A percentile compares a stretch with the other conserved stretches of the same genome.
phyloP scores from a whole-genome alignment of 371 early-diverging fungal species.

The Mucor racemosus region DNA sequence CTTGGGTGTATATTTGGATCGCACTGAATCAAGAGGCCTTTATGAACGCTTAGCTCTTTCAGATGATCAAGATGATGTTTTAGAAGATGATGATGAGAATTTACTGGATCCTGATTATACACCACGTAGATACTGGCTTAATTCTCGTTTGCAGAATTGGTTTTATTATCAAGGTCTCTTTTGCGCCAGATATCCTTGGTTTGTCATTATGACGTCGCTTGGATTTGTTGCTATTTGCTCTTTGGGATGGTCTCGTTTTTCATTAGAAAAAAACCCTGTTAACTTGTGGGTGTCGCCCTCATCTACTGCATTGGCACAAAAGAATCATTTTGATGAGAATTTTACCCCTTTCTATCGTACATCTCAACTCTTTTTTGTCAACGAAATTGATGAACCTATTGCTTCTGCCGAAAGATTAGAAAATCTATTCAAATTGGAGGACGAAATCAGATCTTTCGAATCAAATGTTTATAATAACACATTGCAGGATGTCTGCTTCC shows the following conservation, averaged over 20 bases:
- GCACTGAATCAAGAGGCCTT: slow-evolving; percentile 39
- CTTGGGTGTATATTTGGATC: slow-evolving; percentile 27
- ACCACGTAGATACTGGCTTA: slow-evolving; percentile 66
- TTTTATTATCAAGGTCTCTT: slow-evolving; percentile 71
- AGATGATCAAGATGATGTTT: slow-evolving; percentile 45
- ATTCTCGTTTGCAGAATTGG: slow-evolving; percentile 61
- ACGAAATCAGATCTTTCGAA: slow-evolving; percentile 50
- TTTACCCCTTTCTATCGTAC: slow-evolving; percentile 81
- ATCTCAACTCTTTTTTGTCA: slow-evolving; percentile 70
- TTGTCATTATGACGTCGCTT: slow-evolving; percentile 54
- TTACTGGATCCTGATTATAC: slow-evolving; percentile 62
- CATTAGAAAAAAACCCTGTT: slow-evolving; percentile 69
- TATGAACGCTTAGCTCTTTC: slow-evolving; percentile 60
- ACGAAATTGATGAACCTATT: slow-evolving; percentile 47
- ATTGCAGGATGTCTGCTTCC: slow-evolving; percentile 71
- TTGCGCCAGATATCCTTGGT: slow-evolving; percentile 68
- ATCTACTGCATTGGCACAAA: slow-evolving; percentile 64
- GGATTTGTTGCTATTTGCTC: slow-evolving; percentile 57
- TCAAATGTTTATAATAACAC: slow-evolving; percentile 40
- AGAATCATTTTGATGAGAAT: slow-evolving; percentile 70
- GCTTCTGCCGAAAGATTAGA: slow-evolving; percentile 53
- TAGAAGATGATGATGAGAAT: slow-evolving; percentile 44
- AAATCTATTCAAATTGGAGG: slow-evolving; percentile 59
- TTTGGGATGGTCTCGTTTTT: slow-evolving; percentile 62
- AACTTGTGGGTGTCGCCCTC: slow-evolving; percentile 76